Percentiles rank a stretch among this genome's conserved stretches.
These are phyloP conservation scores for Closterium sp. DNA, from an alignment of 139 green algal genomes.

Conservation along the genomic window DNA sequence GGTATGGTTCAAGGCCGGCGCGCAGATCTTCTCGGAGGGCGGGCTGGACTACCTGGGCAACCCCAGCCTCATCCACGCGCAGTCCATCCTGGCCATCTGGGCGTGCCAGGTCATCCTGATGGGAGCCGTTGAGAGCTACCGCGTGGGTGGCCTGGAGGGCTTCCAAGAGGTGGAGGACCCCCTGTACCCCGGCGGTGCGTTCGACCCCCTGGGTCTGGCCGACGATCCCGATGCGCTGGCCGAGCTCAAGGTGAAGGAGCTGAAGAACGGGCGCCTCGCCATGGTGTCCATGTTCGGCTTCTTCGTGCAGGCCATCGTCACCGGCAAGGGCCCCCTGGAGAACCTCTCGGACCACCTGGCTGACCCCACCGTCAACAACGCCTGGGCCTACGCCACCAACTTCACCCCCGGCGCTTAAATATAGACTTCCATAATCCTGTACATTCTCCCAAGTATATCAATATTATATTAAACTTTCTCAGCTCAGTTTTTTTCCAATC, in stretches of 20 bases:
- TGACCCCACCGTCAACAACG: conserved; percentile 83
- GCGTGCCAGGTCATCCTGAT: conserved; percentile 55
- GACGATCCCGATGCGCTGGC: conserved; percentile 87
- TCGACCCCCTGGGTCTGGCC: conserved; percentile 81
- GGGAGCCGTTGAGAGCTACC: conserved; percentile 83
- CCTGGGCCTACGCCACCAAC: conserved; percentile 76
- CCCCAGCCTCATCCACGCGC: conserved; percentile 62
- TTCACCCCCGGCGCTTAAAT: conserved; percentile 26
- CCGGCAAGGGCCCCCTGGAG: conserved; percentile 76
- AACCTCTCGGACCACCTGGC: conserved; percentile 87
- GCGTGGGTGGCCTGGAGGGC: conserved; percentile 78
- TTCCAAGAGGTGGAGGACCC: conserved; percentile 65
- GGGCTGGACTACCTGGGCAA: conserved; percentile 81
- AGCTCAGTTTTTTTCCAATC: too few relatives aligned
- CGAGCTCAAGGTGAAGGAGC: conserved; percentile 92
- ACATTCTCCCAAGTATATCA: too few relatives aligned
- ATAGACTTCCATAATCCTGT: neutral
- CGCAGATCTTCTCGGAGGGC: conserved; percentile 83
- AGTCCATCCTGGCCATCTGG: conserved; percentile 37
- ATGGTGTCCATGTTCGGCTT: conserved; percentile 75
- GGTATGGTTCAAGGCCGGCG: conserved; percentile 92
- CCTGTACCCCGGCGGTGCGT: conserved; percentile 69
- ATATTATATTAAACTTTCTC: too few relatives aligned
- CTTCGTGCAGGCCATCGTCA: conserved; percentile 74
- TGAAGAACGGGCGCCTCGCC: conserved; percentile 80